Evolutionary conservation across 192 early-diverging fungal genomes (phyloP), one percentile per base, ranked within the genome.

Genomic region (Geosiphon pyriformis): DNA sequence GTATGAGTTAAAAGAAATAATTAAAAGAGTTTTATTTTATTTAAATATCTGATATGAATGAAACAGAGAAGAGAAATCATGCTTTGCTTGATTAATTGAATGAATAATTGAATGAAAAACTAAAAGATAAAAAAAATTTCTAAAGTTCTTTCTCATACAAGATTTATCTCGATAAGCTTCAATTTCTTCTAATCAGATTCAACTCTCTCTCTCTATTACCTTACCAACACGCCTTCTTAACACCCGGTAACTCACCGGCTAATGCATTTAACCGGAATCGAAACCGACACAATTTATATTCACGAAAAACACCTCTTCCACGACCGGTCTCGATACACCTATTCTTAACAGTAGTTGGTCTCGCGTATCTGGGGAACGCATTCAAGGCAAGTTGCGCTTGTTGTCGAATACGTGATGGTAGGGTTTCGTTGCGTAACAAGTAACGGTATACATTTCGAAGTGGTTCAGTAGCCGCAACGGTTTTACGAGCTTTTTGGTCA

Each of bases 141-240:
- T n/a, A n/a, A n/a, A n/a, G n/a, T n/a, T n/a, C n/a, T n/a, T n/a
- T n/a, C n/a, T n/a, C n/a, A n/a, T n/a, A n/a, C n/a, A n/a, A n/a
- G n/a, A n/a, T n/a, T n/a, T n/a, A n/a, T n/a, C n/a, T n/a, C n/a
- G n/a, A n/a, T n/a, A n/a, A n/a, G n/a, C n/a, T n/a, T n/a, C n/a
- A n/a, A n/a, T n/a, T n/a, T n/a, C n/a, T n/a, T n/a, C n/a, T n/a
- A n/a, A n/a, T n/a, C n/a, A n/a, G n/a, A n/a, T n/a, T n/a, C n/a
- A n/a, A n/a, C n/a, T n/a, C n/a, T n/a, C n/a, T n/a, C n/a, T n/a
- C n/a, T n/a, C n/a, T n/a, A n/a, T n/a, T n/a, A n/a, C 20, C 74
- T 71, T 87, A 92, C 90, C 90, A 92, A 47, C 87, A 85, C 17
- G 87, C 78, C 71, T 92, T 92, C 73, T 82, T 84, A 34, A 92